Base-by-base conservation (phyloP, 768 basidiomycete species). In the Suillus fuscotomentosus region DNA sequence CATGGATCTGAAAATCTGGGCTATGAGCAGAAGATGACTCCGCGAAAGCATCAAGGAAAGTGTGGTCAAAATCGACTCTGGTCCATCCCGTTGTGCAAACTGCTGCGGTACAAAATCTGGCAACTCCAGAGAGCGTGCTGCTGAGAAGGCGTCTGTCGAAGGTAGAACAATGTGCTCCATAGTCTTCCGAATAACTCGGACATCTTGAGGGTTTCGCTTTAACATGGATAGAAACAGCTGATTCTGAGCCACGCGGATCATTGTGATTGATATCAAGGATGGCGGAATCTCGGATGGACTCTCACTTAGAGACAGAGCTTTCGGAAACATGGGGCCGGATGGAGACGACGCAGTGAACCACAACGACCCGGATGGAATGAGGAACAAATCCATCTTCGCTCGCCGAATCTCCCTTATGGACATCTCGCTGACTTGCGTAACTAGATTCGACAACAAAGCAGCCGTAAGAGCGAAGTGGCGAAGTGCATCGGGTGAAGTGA, bases 191-290 rank as follows among this genome's bases (percentile, higher is more conserved):
- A 92, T 79, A 47, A 82, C 75, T 63, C 87, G 86, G 8, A 91
- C 84, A 56, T 92, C 91, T 70, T 90, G 87, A 20, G 81, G 83
- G 68, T 87, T 86, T 56, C 83, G 81, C 71, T 85, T 86, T 39
- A 93, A 76, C 81, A 91, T 84, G 5, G 83, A 75, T 24, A 86
- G 70, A 68, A 90, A 87, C 31, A 92, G 73, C 74, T 88, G 77
- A 68, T 91, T 91, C 76, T 94, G 91, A 1, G 90, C 83, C 3
- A 86, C 79, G 9, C 91, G 84, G 65, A 92, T 82, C 77, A 88
- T 82, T 13, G 85, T 83, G 50, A 90, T 83, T 43, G 79, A 82
- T 6, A 85, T 76, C 34, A 91, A 73, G 43, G 75, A 75, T 13
- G 79, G 63, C 3, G 82, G 79, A 10, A 85, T 64, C 34, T 80